These are phyloP conservation scores for Mortierella sp. DNA, from an alignment of 371 early-diverging fungal genomes.

Conservation along the genomic window DNA sequence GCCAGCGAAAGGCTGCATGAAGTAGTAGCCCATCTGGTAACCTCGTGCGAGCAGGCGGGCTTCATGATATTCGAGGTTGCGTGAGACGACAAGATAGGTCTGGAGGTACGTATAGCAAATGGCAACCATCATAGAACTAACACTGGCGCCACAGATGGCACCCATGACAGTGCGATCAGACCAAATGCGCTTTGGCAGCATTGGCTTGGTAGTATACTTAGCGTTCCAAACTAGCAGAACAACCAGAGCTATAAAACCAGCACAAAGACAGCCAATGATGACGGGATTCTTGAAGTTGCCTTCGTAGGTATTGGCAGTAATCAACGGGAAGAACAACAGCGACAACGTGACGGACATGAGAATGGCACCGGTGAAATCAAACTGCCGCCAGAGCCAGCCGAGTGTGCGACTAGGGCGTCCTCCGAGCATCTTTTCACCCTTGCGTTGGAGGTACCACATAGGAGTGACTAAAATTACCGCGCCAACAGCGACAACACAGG, in stretches of 20 bases:
- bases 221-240: conserved; percentile 16
- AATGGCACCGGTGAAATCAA: conserved; percentile 21
- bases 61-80: neutral
- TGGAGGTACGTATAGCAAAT: conserved; percentile 24
- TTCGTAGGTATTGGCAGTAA: conserved; percentile 14
- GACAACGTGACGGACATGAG: conserved; percentile 19
- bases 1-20: conserved; percentile 14
- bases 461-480: conserved; percentile 4
- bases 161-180: conserved; percentile 24
- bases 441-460: conserved; percentile 25
- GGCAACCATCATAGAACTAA: conserved; percentile 18
- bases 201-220: conserved; percentile 16
- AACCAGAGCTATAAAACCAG: neutral
- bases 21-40: neutral
- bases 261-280: conserved; percentile 20
- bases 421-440: conserved; percentile 7
- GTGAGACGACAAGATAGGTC: conserved; percentile 20
- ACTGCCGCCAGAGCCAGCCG: conserved; percentile 17
- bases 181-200: conserved; percentile 29
- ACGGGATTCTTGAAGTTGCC: conserved; percentile 16
- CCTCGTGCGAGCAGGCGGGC: neutral
- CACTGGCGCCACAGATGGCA: conserved; percentile 13
- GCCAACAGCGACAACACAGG: conserved; percentile 6
- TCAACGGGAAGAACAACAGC: conserved; percentile 15
- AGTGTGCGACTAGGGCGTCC: conserved; percentile 21